Evolutionary conservation across 2,329 filamentous ascomycete species (phyloP).

Genomic region (Knufia fluminis): DNA sequence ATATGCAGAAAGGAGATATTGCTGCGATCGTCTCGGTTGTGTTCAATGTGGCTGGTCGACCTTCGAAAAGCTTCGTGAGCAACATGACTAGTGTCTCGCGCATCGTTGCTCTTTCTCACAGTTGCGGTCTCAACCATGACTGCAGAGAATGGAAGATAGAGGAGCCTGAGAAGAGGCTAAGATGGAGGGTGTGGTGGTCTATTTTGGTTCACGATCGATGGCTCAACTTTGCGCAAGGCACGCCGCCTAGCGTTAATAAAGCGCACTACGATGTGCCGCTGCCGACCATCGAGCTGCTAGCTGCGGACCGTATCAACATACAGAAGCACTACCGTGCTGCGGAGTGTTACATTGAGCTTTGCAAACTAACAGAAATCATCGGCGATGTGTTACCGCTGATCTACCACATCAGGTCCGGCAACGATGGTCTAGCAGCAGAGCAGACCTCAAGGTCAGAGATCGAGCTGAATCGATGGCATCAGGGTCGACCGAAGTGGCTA

Average conservation of each 20-base stretch:
- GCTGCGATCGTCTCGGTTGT: conserved; percentile 50
- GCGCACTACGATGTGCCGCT: conserved; percentile 49
- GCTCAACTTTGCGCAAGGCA: conserved; percentile 48
- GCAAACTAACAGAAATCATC: conserved; percentile 40
- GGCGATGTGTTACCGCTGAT: conserved; percentile 39
- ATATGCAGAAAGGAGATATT: conserved; percentile 49
- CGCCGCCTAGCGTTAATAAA: conserved; percentile 44
- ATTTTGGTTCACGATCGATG: conserved; percentile 49
- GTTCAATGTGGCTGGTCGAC: conserved; percentile 51
- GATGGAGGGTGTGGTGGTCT: conserved; percentile 49
- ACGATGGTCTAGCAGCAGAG: conserved; percentile 36
- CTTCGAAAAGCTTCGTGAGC: conserved; percentile 25
- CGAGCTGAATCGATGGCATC: conserved; percentile 38
- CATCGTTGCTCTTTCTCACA: conserved; percentile 46
- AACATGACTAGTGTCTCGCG: conserved; percentile 48
- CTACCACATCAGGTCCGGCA: conserved; percentile 36
- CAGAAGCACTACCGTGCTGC: conserved; percentile 38
- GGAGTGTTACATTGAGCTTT: conserved; percentile 45
- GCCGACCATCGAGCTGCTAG: conserved; percentile 37
- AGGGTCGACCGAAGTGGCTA: conserved; percentile 37
- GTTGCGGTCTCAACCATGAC: conserved; percentile 47
- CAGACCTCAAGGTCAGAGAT: conserved; percentile 38
- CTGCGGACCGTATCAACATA: conserved; percentile 29
- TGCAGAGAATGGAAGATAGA: conserved; percentile 45
- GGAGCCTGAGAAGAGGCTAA: conserved; percentile 41